A percentile compares a stretch with the other conserved stretches of the same genome.
These are phyloP conservation scores for Globisporangium yorkense DNA, from an alignment of 352 stramenopile genomes.

Conservation along the genomic window DNA sequence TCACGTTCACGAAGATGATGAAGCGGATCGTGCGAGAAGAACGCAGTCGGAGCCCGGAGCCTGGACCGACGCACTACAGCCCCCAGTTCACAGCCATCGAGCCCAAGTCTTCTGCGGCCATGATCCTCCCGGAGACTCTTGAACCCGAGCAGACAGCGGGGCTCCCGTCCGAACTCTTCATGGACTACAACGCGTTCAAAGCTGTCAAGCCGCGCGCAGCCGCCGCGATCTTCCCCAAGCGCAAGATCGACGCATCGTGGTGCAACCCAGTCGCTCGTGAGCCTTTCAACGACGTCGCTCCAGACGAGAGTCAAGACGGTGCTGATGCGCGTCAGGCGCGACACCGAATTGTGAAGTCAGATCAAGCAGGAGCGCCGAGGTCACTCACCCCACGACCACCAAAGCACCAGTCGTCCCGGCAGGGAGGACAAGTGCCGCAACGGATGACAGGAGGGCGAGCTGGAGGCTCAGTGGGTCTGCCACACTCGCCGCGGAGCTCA, in stretches of 20 bases:
- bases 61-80: conserved; percentile 62
- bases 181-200: conserved; percentile 67
- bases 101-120: conserved; percentile 23
- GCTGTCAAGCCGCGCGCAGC: conserved; percentile 40
- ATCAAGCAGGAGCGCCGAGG: background rate
- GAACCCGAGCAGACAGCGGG: conserved; percentile 23
- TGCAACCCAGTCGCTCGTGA: conserved; percentile 57
- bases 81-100: conserved; percentile 42
- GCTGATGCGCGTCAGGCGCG: background rate
- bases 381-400: conserved; percentile 5
- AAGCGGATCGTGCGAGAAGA: conserved; percentile 15
- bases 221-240: conserved; percentile 45
- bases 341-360: background rate
- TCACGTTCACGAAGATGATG: conserved; percentile 18
- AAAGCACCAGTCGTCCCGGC: background rate
- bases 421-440: background rate
- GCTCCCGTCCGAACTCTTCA: conserved; percentile 52
- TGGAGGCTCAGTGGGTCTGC: background rate
- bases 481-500: background rate
- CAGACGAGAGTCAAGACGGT: background rate
- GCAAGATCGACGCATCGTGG: conserved; percentile 63
- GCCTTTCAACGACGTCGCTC: background rate
- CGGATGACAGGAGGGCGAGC: background rate
- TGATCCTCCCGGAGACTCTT: conserved; percentile 45
- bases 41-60: conserved; percentile 49